phyloP scores from a whole-genome alignment of 1,284 basidiomycete species.

The Tremellales sp. region DNA sequence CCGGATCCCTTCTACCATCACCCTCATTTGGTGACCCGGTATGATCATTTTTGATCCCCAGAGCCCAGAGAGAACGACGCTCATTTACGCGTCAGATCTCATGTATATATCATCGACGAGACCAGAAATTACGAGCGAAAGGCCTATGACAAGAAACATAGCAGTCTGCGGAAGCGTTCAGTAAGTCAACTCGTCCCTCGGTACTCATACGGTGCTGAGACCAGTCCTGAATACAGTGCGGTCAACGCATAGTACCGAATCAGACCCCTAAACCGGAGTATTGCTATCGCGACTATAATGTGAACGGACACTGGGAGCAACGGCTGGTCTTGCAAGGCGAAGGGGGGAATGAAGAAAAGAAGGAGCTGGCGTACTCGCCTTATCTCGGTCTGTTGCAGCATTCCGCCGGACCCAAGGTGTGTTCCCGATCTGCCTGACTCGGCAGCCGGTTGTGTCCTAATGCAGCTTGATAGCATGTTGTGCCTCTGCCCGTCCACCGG shows the following conservation, averaged over 20 bases:
- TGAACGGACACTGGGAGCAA: conserved; percentile 20
- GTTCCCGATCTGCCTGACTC: no score
- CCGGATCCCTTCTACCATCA: conserved; percentile 6
- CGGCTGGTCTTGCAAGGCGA: conserved; percentile 10
- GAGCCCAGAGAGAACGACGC: background rate
- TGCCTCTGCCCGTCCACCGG: conserved; percentile 12
- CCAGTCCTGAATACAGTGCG: background rate
- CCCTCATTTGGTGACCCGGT: conserved; percentile 18
- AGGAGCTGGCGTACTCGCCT: conserved; percentile 20
- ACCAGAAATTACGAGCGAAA: conserved; percentile 15
- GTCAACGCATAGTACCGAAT: conserved; percentile 8
- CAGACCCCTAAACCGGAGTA: background rate
- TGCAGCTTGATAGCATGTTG: conserved; percentile 9
- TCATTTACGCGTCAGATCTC: conserved; percentile 9
- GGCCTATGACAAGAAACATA: conserved; percentile 19
- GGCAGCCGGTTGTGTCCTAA: background rate
- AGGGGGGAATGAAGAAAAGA: conserved; percentile 3
- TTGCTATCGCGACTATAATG: conserved; percentile 9
- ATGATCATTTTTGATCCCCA: background rate
- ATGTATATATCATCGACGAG: conserved; percentile 27
- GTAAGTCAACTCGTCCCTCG: conserved; percentile 5
- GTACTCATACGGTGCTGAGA: background rate
- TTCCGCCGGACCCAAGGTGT: conserved; percentile 20
- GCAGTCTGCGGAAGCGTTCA: conserved; percentile 10
- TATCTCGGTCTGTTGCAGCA: conserved; percentile 13